These are phyloP conservation scores for Paramecium bursaria DNA, from an alignment of 73 alveolate genomes.

Conservation along the genomic window DNA sequence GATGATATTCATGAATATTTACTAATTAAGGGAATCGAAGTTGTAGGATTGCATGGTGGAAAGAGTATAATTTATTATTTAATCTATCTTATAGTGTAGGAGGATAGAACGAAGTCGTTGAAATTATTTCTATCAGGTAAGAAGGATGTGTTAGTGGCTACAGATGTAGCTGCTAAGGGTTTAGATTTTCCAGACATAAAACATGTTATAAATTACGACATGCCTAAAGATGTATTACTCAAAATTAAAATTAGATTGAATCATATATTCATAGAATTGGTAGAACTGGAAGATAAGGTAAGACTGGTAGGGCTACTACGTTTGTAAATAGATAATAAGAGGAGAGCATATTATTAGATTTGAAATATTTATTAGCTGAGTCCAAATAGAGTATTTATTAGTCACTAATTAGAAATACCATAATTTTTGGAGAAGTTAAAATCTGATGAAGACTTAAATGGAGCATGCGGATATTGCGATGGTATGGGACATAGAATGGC, in stretches of 20 bases:
- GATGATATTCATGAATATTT: conserved; percentile 72
- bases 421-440: conserved; percentile 51
- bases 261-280: conserved; percentile 74
- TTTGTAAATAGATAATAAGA: conserved; percentile 68
- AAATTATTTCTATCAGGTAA: conserved; percentile 79
- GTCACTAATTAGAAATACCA: conserved; percentile 2
- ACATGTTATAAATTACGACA: conserved; percentile 90
- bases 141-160: conserved; percentile 85
- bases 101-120: conserved; percentile 79
- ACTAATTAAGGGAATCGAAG: conserved; percentile 63
- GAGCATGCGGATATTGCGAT: conserved; percentile 70
- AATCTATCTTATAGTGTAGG: conserved; percentile 59
- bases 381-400: conserved; percentile 49
- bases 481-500: conserved; percentile 71
- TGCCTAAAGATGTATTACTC: conserved; percentile 80
- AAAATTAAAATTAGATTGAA: conserved; percentile 59
- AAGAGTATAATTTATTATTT: conserved; percentile 27
- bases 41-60: conserved; percentile 75
- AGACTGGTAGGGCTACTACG: conserved; percentile 70
- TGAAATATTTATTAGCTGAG: conserved; percentile 57
- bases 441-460: conserved; percentile 63
- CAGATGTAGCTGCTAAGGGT: conserved; percentile 93
- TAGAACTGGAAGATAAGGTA: conserved; percentile 72
- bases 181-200: conserved; percentile 83
- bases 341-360: conserved; percentile 60